A percentile compares a stretch with the other conserved stretches of the same genome.
phyloP scores from a whole-genome alignment of 495 filamentous ascomycete genomes.

The Xylaria acuta region DNA sequence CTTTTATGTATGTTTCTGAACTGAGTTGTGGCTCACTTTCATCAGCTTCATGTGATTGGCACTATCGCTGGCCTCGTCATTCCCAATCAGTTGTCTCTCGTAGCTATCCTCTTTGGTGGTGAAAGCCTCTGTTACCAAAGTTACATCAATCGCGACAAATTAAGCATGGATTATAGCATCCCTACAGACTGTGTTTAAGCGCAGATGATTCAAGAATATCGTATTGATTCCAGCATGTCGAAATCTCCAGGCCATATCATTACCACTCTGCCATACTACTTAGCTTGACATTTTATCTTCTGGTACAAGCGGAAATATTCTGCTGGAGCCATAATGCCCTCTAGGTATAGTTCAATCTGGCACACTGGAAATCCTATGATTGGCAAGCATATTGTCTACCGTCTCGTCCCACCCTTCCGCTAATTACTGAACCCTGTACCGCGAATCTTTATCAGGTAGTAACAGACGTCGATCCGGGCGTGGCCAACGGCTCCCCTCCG shows the following conservation, averaged over 20 bases:
- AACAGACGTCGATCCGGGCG: background rate
- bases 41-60: background rate
- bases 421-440: too few species aligned
- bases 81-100: background rate
- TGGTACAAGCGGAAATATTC: background rate
- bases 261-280: background rate
- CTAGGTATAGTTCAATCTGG: background rate
- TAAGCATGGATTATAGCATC: background rate
- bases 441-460: too few species aligned
- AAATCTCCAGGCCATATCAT: background rate
- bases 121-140: background rate
- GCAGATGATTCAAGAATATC: background rate
- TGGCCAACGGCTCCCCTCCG: background rate
- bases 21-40: background rate
- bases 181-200: background rate
- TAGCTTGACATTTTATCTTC: background rate
- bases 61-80: conserved; percentile 9
- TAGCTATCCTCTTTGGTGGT: background rate
- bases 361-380: background rate
- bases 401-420: too few species aligned
- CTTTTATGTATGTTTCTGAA: conserved; percentile 28
- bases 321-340: too few species aligned
- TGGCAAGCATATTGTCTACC: too few species aligned
- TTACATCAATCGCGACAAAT: background rate
- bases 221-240: too few species aligned